Conservation (phyloP, 441 rosid species). For the Euphorbia schlechtendalii region DNA sequence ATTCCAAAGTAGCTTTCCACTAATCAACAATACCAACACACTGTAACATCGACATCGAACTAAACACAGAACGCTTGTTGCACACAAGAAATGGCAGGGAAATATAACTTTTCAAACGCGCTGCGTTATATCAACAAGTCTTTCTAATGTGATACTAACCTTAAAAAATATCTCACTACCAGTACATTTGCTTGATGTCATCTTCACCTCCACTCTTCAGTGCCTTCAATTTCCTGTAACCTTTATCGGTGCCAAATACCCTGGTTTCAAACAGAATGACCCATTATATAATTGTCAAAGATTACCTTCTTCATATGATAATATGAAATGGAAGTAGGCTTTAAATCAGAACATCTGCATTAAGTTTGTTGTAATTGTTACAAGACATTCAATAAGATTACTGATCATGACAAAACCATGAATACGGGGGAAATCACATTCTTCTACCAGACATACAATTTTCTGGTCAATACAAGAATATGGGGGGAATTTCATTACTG, state of each 20-base stretch:
- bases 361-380: background rate
- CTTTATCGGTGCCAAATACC: conserved; percentile 87
- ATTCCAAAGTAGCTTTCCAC: conserved; percentile 26
- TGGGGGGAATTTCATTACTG: too few relatives aligned
- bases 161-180: conserved; percentile 20
- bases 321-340: too few relatives aligned
- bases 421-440: background rate
- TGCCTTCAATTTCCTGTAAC: conserved; percentile 79
- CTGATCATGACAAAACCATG: background rate
- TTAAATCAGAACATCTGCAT: background rate
- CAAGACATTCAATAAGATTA: background rate
- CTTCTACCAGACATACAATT: background rate
- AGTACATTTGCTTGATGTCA: conserved; percentile 33
- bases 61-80: conserved; percentile 19
- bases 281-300: background rate
- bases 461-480: too few relatives aligned
- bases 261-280: conserved; percentile 29
- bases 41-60: conserved; percentile 25
- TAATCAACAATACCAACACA: conserved; percentile 24
- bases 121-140: conserved; percentile 16
- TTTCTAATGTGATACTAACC: conserved; percentile 18
- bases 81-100: conserved; percentile 20
- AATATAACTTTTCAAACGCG: conserved; percentile 20
- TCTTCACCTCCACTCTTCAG: conserved; percentile 43
- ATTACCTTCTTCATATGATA: background rate